These are phyloP conservation scores for Astrothelium subdiscretum DNA, from an alignment of 495 filamentous ascomycete species.

Conservation along the genomic window DNA sequence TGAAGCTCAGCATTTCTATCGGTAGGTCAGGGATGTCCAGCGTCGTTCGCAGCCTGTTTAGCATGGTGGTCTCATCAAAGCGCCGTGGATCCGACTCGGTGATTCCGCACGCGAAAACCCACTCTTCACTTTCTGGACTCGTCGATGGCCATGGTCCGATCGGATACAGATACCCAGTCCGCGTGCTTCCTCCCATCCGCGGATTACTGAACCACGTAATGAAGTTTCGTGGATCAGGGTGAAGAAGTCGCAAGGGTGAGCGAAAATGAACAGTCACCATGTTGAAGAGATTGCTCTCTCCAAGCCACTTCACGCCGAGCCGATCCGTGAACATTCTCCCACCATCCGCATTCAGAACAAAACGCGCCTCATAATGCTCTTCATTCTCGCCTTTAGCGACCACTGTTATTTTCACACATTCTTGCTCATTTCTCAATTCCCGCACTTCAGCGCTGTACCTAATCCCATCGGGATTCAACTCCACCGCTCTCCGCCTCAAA, in stretches of 20 bases:
- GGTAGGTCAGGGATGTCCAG: slow-evolving; percentile 7
- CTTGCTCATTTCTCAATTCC: slow-evolving; percentile 3
- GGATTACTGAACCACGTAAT: slow-evolving; percentile 8
- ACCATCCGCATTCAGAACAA: slow-evolving; percentile 6
- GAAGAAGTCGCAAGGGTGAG: slow-evolving; percentile 3
- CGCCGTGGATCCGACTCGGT: background rate
- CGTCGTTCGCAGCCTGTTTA: background rate
- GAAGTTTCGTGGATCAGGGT: background rate
- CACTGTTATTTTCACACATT: slow-evolving; percentile 2
- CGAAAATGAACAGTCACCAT: slow-evolving; percentile 20
- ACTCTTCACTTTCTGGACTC: slow-evolving; percentile 3
- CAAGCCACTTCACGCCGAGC: slow-evolving; percentile 8
- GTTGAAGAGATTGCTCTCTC: slow-evolving; percentile 16
- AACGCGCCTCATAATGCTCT: background rate
- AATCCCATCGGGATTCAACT: slow-evolving; percentile 14
- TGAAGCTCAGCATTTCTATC: slow-evolving; percentile 8
- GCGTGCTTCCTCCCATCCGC: slow-evolving; percentile 13
- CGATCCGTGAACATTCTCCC: slow-evolving; percentile 4
- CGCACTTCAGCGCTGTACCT: slow-evolving; percentile 8
- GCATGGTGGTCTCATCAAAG: slow-evolving; percentile 1
- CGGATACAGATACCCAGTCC: slow-evolving; percentile 16
- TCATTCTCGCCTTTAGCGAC: background rate
- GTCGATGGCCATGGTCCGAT: slow-evolving; percentile 12
- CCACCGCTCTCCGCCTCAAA: slow-evolving; percentile 9
- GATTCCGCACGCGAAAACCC: slow-evolving; percentile 10